A percentile compares a stretch with the other conserved stretches of the same genome.
These are phyloP conservation scores for Coemansia sp. DNA, from an alignment of 192 early-diverging fungal species.

Conservation along the genomic window DNA sequence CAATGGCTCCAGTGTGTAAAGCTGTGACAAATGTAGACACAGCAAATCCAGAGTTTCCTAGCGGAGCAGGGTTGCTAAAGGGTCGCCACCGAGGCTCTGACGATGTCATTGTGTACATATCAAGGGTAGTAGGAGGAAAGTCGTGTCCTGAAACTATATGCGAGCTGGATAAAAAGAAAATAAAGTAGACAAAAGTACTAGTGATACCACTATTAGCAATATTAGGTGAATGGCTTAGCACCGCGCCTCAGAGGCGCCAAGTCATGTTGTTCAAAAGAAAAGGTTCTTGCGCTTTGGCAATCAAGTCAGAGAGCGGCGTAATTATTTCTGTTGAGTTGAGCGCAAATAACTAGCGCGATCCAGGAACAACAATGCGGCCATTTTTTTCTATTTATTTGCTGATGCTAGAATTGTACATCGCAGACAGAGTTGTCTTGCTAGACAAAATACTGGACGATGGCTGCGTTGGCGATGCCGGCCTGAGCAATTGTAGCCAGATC, in stretches of 20 bases:
- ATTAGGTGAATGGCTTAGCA: neutral
- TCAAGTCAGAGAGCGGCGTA: neutral
- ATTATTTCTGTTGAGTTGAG: neutral
- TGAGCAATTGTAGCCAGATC: constrained; percentile 72
- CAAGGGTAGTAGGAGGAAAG: neutral
- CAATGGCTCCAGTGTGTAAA: constrained; percentile 42
- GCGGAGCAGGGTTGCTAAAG: constrained; percentile 44
- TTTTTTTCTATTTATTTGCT: constrained; percentile 5
- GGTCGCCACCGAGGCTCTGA: constrained; percentile 26
- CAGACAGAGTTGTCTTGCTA: constrained; percentile 8
- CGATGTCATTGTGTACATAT: constrained; percentile 31
- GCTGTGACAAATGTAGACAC: constrained; percentile 39
- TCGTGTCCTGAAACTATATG: neutral
- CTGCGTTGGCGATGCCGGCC: constrained; percentile 85
- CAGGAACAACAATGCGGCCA: constrained; percentile 12
- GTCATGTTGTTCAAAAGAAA: neutral
- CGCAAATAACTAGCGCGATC: neutral
- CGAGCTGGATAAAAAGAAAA: neutral
- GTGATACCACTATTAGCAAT: neutral
- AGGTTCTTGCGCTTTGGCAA: neutral
- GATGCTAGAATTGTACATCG: neutral
- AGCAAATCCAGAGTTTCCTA: constrained; percentile 50
- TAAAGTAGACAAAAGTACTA: neutral
- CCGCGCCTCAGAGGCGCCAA: neutral
- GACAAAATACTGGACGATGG: constrained; percentile 72